Conservation (phyloP, 2,329 filamentous ascomycete species). For the Fusarium avenaceum region DNA sequence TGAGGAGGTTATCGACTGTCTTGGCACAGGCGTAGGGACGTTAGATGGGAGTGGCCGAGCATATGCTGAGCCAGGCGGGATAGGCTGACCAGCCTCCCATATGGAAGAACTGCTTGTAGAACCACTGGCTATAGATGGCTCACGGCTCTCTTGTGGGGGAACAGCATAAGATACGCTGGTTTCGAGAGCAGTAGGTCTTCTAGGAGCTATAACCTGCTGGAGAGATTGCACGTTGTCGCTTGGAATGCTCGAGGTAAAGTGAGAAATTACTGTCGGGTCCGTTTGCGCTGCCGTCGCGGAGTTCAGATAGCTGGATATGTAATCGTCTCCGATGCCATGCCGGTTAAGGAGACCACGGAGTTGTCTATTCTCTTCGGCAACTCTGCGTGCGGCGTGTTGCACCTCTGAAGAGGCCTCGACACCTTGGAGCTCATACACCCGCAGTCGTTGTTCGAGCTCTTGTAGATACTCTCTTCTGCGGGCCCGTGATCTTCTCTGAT, state of each 20-base stretch:
- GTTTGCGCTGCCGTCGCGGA: constrained; percentile 34
- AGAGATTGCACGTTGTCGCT: constrained; percentile 52
- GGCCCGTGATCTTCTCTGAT: constrained; percentile 81
- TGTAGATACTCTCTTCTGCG: constrained; percentile 80
- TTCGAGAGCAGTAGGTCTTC: constrained; percentile 52
- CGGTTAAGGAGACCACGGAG: constrained; percentile 71
- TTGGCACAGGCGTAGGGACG: constrained; percentile 40
- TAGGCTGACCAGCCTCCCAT: constrained; percentile 52
- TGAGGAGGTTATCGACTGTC: constrained; percentile 42
- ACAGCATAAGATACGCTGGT: constrained; percentile 47
- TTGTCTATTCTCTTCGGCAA: constrained; percentile 77
- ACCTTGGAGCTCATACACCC: constrained; percentile 73
- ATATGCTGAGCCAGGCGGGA: constrained; percentile 46
- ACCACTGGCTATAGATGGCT: constrained; percentile 52
- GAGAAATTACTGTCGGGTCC: constrained; percentile 39
- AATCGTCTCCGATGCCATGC: constrained; percentile 69
- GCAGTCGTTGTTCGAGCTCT: constrained; percentile 73
- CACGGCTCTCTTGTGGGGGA: constrained; percentile 52
- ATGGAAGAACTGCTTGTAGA: constrained; percentile 52
- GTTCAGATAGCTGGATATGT: constrained; percentile 62
- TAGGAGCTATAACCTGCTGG: constrained; percentile 56
- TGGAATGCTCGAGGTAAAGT: constrained; percentile 43
- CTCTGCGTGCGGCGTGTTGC: constrained; percentile 75
- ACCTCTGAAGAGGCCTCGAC: constrained; percentile 79
- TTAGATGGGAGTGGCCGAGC: constrained; percentile 47